Evolutionary conservation across 306 rosid genomes (phyloP).

Genomic region (Ochetophila trinervis): DNA sequence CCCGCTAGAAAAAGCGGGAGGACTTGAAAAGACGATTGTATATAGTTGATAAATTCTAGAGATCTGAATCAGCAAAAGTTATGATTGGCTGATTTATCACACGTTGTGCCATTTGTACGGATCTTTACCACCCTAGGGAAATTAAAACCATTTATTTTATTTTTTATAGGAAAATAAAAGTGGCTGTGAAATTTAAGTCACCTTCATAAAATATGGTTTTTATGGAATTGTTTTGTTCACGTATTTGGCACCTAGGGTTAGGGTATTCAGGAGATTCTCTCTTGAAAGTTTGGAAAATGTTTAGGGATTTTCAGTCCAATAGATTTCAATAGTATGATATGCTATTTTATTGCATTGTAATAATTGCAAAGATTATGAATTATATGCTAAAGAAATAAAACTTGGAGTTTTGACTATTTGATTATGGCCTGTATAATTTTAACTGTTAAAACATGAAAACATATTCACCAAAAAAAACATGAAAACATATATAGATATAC

Average conservation of each 20-base stretch:
- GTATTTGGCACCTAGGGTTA: not conserved
- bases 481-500: too few species aligned
- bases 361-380: too few species aligned
- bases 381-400: too few species aligned
- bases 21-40: slow-evolving; percentile 20
- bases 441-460: too few species aligned
- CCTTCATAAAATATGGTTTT: not conserved
- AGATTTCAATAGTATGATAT: too few species aligned
- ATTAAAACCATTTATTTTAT: not conserved
- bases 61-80: not conserved
- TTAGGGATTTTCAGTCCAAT: too few species aligned
- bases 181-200: slow-evolving; percentile 9
- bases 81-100: slow-evolving; percentile 17
- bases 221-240: not conserved
- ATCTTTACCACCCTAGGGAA: slow-evolving; percentile 1
- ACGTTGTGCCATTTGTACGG: slow-evolving; percentile 16
- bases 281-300: slow-evolving; percentile 9
- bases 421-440: too few species aligned
- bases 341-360: too few species aligned
- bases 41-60: slow-evolving; percentile 4
- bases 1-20: slow-evolving; percentile 7
- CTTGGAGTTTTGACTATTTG: too few species aligned
- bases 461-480: too few species aligned
- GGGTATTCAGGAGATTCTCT: slow-evolving; percentile 11
- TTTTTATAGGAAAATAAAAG: not conserved